phyloP scores from a whole-genome alignment of 257 asterid genomes.

The Salvia miltiorrhiza region DNA sequence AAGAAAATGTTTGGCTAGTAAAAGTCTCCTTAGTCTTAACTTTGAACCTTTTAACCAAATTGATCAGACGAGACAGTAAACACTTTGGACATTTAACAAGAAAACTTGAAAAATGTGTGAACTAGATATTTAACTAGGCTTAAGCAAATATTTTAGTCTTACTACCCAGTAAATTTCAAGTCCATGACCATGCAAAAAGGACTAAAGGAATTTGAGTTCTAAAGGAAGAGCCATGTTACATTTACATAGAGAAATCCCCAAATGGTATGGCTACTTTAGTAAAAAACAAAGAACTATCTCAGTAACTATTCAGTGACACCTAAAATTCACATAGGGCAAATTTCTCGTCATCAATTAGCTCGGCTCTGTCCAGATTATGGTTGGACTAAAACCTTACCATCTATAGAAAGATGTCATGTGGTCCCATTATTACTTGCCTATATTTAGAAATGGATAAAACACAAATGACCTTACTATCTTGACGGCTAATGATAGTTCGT shows the following conservation, averaged over 20 bases:
- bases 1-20: not conserved
- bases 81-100: not conserved
- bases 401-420: not conserved
- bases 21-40: not conserved
- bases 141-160: not conserved
- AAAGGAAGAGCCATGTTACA: not conserved
- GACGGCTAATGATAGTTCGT: not conserved
- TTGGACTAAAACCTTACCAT: not conserved
- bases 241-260: not conserved
- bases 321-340: not conserved
- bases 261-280: not conserved
- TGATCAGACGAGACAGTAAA: not conserved
- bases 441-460: not conserved
- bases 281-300: not conserved
- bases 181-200: not conserved
- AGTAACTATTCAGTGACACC: not conserved
- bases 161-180: not conserved
- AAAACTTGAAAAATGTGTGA: not conserved
- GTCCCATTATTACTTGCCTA: not conserved
- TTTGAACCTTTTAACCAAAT: not conserved
- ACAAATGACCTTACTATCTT: not conserved
- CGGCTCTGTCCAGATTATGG: not conserved
- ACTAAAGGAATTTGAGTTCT: not conserved
- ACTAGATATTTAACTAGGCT: not conserved
- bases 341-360: not conserved